A percentile compares a stretch with the other conserved stretches of the same genome.
These are phyloP conservation scores for Penicillium sclerotigenum DNA, from an alignment of 2,329 filamentous ascomycete genomes.

Conservation along the genomic window DNA sequence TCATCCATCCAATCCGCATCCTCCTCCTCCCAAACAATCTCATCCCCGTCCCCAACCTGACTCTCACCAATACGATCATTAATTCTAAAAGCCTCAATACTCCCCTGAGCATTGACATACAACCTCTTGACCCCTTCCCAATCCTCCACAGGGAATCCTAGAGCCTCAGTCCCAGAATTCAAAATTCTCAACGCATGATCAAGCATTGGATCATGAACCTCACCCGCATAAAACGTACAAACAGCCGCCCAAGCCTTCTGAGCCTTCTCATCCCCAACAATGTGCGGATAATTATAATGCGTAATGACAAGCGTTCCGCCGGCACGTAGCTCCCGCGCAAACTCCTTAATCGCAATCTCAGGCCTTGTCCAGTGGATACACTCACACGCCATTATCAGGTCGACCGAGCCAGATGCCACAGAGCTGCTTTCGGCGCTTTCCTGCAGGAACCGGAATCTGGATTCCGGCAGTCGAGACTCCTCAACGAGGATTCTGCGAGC, in stretches of 20 bases:
- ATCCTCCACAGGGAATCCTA: background rate
- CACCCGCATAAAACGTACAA: background rate
- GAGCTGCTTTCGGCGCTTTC: constrained; percentile 4
- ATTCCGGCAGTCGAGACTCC: background rate
- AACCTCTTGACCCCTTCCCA: constrained; percentile 1
- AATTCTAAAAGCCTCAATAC: constrained; percentile 1
- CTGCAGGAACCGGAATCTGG: background rate
- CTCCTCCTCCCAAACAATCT: constrained; percentile 3
- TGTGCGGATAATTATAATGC: constrained; percentile 4
- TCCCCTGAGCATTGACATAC: constrained; percentile 2
- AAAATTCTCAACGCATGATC: constrained; percentile 5
- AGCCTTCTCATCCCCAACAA: constrained; percentile 2
- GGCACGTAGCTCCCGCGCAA: background rate
- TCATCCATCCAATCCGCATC: constrained; percentile 2
- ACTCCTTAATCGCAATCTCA: background rate
- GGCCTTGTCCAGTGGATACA: constrained; percentile 7
- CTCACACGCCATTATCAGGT: constrained; percentile 4
- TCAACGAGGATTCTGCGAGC: background rate
- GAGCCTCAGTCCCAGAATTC: background rate
- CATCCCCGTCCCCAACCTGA: background rate
- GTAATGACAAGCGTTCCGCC: constrained; percentile 2
- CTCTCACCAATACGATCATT: background rate
- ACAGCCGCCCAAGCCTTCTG: constrained; percentile 1
- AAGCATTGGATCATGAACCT: background rate
- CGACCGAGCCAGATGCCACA: background rate